Base-by-base conservation (phyloP, 2,329 filamentous ascomycete species). In the Hypoxylon sp. region DNA sequence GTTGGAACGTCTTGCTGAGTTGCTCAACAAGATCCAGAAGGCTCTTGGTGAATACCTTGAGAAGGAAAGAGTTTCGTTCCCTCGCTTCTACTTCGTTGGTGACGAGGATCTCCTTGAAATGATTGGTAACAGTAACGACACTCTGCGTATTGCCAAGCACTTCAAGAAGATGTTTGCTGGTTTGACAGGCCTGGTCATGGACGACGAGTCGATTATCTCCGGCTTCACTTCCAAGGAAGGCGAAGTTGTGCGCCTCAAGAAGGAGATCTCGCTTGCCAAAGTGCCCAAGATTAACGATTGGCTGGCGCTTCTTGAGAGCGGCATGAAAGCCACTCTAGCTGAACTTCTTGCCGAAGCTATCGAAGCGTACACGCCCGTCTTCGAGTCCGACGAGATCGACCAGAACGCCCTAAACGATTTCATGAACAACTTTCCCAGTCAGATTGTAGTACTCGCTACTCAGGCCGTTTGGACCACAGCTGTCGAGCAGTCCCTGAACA, bases 131-230 rank as follows among this genome's bases (percentile, higher is more conserved):
- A 98, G 94, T 78, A 97, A 97, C 70, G 95, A 99, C 71, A 97
- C 94, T 8, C 79, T 95, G 59, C 92, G 95, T 51, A 96, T 99
- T 66, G 92, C 95, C 35, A 99, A 99, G 75, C 96, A 99, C 79
- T 92, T 99, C 81, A 94, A 96, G 75, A 99, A 99, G 81, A 99
- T 99, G 95, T 99, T 99, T 80, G 95, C 96, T 63, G 95, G 95
- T 61, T 82, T 99, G 43, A 94, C 89, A 3, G 95, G 95, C 3
- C 83, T 99, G 29, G 81, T 93, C 37, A 94, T 97, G 81, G 92
- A 96, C 65, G 92, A 98, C 51, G 91, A 97, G 68, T 86, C 88
- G 21, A 87, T 91, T 61, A 98, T 99, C 63, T 88, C 89, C 21
- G 94, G 92, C 5, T 94, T 98, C 69, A 95, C 90, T 2, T 99